phyloP scores from a whole-genome alignment of 371 early-diverging fungal species.

The Mortierella sp. region DNA sequence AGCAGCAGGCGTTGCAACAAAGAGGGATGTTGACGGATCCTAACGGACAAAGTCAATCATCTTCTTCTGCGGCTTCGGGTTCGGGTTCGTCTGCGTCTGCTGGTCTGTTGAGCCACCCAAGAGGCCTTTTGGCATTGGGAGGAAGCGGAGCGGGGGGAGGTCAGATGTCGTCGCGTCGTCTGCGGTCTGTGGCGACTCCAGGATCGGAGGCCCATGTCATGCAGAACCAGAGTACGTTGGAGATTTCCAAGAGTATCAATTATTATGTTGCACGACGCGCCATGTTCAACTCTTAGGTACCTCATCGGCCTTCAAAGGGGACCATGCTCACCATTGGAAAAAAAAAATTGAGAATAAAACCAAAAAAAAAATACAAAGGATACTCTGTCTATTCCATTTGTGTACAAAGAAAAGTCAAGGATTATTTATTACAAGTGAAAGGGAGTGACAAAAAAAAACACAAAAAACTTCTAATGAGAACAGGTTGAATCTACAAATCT shows the following conservation, averaged over 20 bases:
- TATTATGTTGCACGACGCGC: conserved; percentile 39
- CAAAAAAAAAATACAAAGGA: too few relatives aligned
- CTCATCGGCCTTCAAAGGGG: too few relatives aligned
- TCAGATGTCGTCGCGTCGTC: background rate
- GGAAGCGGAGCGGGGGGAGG: background rate
- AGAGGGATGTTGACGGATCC: background rate
- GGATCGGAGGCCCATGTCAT: conserved; percentile 12
- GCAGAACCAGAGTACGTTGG: conserved; percentile 49
- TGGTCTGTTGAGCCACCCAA: background rate
- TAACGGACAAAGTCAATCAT: background rate
- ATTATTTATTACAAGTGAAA: too few relatives aligned
- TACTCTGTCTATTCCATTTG: too few relatives aligned
- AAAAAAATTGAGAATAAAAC: background rate
- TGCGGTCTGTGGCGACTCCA: background rate
- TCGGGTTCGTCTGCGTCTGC: background rate
- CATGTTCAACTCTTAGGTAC: conserved; percentile 10
- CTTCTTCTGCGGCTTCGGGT: background rate
- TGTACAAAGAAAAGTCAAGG: too few relatives aligned
- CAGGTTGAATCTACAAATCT: background rate
- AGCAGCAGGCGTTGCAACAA: conserved; percentile 8
- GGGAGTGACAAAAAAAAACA: too few relatives aligned
- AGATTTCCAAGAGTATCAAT: conserved; percentile 38
- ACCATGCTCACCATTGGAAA: too few relatives aligned
- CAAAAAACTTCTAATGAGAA: background rate
- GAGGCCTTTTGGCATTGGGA: background rate